Percentiles rank a stretch among this genome's conserved stretches.
Conservation (phyloP, 2,329 filamentous ascomycete genomes). For the Neonectria hederae region DNA sequence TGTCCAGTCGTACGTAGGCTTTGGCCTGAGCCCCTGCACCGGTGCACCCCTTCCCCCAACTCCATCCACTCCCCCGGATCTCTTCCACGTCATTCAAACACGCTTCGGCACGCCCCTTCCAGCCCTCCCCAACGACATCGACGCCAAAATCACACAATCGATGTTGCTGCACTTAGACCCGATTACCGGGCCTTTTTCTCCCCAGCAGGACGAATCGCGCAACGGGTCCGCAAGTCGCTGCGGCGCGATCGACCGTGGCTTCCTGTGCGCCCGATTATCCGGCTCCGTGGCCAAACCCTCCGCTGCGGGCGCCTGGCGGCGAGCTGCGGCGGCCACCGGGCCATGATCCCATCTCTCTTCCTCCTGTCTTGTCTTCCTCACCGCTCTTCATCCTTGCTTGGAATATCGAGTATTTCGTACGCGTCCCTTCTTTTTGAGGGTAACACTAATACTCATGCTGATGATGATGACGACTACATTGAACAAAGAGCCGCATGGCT, state of each 20-base stretch:
- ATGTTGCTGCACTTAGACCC: neutral
- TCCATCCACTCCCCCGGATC: constrained; percentile 34
- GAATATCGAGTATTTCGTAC: neutral
- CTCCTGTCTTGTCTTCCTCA: neutral
- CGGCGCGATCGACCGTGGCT: constrained; percentile 33
- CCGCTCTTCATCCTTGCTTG: neutral
- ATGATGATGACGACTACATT: constrained; percentile 4
- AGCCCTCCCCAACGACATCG: constrained; percentile 30
- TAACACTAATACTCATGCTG: neutral
- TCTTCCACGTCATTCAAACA: constrained; percentile 30
- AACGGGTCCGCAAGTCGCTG: constrained; percentile 14
- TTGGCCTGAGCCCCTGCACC: constrained; percentile 13
- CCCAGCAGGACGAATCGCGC: constrained; percentile 13
- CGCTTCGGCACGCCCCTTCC: neutral
- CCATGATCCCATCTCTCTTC: constrained; percentile 7
- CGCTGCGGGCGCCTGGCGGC: neutral
- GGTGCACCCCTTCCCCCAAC: constrained; percentile 6
- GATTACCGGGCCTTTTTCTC: neutral
- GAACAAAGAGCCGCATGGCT: neutral
- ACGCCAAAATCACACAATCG: constrained; percentile 44
- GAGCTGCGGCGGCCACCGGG: neutral
- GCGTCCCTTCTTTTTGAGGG: neutral
- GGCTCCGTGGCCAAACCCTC: neutral
- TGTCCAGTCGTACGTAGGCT: neutral
- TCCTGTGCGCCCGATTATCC: constrained; percentile 1